Evolutionary conservation across 2,329 filamentous ascomycete species (phyloP), one percentile per base, ranked within the genome.

Genomic region (Aspergillus japonicus): DNA sequence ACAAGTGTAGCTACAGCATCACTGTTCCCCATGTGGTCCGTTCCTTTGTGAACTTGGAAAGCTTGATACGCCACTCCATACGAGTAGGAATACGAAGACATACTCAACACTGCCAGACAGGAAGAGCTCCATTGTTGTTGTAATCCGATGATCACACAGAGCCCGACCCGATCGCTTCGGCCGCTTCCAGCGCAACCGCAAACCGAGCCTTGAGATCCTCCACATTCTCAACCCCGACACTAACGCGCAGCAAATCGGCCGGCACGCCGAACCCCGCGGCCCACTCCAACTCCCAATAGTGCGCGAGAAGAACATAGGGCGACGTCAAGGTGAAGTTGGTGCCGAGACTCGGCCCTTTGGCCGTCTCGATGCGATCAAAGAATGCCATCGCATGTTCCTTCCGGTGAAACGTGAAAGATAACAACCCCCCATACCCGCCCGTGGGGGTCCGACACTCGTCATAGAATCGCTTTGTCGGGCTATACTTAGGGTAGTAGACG

Each of bases 281-380:
- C 57, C 47, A 59, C 8, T 51, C 51, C 26, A 54, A 7, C 19
- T 55, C 57, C 29, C 33, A n/a, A 14, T 29, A 47, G 29, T 50
- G 24, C 1, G 47, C 52, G 3, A 56, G 33, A 4, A 47, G 31
- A 3, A 50, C 51, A 48, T 59, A 56, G 1, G 57, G 52, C 12
- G 48, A 39, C 8, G 44, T 49, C 12, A 59, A 14, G 19, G 47
- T 51, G 26, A 55, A 55, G 4, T 51, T 55, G 2, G 52, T 47
- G 8, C 52, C 57, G 23, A 59, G 33, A 39, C 47, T 55, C 14
- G 52, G 47, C 4, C 48, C 47, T 29, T 59, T 59, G 5, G 47
- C 48, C 1, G 54, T 39, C 29, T 59, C 47, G 6, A 56, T 29
- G 10, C 29, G 29, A 24, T 59, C 35, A 21, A 47, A 59, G 19